Conservation (phyloP, 2,329 filamentous ascomycete genomes). For the Talaromyces sp. region DNA sequence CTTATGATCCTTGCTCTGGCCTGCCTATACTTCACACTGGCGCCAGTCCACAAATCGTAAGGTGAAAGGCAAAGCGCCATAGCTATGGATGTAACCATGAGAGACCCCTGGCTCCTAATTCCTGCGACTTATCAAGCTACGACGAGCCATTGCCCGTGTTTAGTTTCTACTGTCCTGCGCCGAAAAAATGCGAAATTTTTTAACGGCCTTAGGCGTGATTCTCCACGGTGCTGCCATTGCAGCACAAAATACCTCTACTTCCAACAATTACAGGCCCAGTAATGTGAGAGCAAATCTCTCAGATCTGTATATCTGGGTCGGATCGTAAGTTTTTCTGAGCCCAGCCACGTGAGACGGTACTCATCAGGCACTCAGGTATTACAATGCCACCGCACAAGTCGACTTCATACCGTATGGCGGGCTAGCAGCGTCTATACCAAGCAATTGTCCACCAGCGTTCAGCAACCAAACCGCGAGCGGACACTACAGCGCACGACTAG, state of each 20-base stretch:
- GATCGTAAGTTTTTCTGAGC: conserved; percentile 4
- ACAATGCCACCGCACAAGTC: conserved; percentile 10
- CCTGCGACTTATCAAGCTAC: too few relatives aligned
- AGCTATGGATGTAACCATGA: too few relatives aligned
- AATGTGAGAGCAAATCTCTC: not conserved
- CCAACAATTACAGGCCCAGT: conserved; percentile 1
- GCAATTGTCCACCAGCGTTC: not conserved
- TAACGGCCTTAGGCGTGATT: too few relatives aligned
- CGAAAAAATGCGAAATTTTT: too few relatives aligned
- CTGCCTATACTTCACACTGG: too few relatives aligned
- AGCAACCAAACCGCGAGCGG: not conserved
- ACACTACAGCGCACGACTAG: conserved; percentile 7
- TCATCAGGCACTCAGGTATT: conserved; percentile 6
- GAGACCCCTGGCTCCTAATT: too few relatives aligned
- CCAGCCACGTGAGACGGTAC: not conserved
- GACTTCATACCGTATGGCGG: conserved; percentile 5
- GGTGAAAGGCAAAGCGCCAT: too few relatives aligned
- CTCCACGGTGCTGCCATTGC: conserved; percentile 3
- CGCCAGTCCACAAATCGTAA: too few relatives aligned
- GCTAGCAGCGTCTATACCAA: not conserved
- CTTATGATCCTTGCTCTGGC: too few relatives aligned
- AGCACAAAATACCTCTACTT: not conserved
- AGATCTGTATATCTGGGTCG: conserved; percentile 4
- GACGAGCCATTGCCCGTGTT: too few relatives aligned
- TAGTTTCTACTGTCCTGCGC: too few relatives aligned